Conservation (phyloP, 768 basidiomycete species). For the Lentinula sp. region DNA sequence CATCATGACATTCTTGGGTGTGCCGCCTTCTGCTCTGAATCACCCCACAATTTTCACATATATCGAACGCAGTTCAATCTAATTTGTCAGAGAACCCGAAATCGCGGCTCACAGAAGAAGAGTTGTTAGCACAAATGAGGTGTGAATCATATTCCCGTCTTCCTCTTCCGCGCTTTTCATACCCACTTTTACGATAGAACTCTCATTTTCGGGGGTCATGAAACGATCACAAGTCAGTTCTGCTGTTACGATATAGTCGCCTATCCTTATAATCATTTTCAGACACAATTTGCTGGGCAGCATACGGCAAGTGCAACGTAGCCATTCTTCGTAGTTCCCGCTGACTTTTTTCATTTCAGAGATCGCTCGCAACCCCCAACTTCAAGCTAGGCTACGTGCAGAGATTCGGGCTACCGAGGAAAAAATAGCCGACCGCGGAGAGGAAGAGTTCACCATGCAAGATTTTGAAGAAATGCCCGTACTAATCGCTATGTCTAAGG, state of each 20-base stretch:
- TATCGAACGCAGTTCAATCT: slow-evolving; percentile 8
- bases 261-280: not conserved
- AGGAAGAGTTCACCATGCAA: slow-evolving; percentile 29
- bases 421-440: not conserved
- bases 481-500: slow-evolving; percentile 39
- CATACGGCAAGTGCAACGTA: not conserved
- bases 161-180: not conserved
- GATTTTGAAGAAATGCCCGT: slow-evolving; percentile 52
- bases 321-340: not conserved
- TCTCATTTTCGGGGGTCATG: slow-evolving; percentile 1
- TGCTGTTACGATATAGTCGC: not conserved
- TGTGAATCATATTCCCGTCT: not conserved
- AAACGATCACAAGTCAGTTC: not conserved
- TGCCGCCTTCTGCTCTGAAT: not conserved
- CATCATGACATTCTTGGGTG: slow-evolving; percentile 30
- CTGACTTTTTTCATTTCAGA: not conserved
- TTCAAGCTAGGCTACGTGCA: slow-evolving; percentile 1
- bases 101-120: slow-evolving; percentile 15
- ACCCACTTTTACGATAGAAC: not conserved
- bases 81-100: slow-evolving; percentile 13
- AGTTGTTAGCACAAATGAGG: slow-evolving; percentile 21
- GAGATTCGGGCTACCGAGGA: not conserved
- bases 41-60: not conserved
- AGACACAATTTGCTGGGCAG: slow-evolving; percentile 2
- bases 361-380: not conserved